Conservation (phyloP, 345 rosid species). For the Heritiera littoralis region DNA sequence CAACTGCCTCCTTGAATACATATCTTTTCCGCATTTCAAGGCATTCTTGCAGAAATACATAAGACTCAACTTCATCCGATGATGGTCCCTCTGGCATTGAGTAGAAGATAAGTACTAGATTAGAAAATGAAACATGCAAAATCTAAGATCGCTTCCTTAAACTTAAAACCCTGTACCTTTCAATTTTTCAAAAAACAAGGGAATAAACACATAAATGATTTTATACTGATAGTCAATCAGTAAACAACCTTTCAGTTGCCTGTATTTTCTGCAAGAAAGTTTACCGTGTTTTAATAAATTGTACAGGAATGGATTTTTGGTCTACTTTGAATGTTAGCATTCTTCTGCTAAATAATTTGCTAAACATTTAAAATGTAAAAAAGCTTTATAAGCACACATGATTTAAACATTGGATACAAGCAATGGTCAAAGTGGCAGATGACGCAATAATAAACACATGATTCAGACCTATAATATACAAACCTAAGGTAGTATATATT, state of each 20-base stretch:
- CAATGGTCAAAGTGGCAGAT: neutral
- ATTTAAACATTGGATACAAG: neutral
- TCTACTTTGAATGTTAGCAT: neutral
- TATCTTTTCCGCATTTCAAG: conserved; percentile 86
- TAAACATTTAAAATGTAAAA: conserved; percentile 1
- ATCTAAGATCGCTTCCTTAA: neutral
- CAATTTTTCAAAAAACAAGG: conserved; percentile 16
- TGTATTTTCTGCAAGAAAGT: neutral
- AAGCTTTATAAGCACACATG: neutral
- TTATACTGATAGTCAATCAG: neutral
- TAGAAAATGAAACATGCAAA: neutral
- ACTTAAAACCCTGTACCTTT: neutral
- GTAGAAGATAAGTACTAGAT: neutral
- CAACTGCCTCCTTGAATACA: conserved; percentile 74
- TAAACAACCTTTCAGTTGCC: neutral
- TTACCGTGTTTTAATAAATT: neutral
- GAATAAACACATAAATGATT: neutral
- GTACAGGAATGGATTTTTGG: neutral
- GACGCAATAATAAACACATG: neutral
- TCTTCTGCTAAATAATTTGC: neutral
- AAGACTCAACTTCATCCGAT: conserved; percentile 81
- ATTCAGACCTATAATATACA: neutral
- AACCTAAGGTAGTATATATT: neutral
- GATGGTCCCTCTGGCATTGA: conserved; percentile 70
- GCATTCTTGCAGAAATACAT: conserved; percentile 82